phyloP scores from a whole-genome alignment of 2,329 filamentous ascomycete genomes.

The Venturia asperata region DNA sequence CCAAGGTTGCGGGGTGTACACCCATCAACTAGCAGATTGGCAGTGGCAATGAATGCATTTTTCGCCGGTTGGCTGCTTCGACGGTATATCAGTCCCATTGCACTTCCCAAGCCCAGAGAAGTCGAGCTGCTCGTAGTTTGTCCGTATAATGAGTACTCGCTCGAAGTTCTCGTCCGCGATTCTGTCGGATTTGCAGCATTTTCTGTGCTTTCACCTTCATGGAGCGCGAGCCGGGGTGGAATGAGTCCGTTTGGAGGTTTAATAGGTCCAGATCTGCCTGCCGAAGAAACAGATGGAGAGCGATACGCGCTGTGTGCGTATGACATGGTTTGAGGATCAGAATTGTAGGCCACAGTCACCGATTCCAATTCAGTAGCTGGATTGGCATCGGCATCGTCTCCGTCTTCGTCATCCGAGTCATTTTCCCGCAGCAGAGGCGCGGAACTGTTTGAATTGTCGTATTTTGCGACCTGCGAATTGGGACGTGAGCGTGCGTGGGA shows the following conservation, averaged over 20 bases:
- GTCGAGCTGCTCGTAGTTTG: conserved; percentile 6
- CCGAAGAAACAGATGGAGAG: not conserved
- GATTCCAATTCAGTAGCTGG: not conserved
- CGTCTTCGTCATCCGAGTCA: conserved; percentile 5
- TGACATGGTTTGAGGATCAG: not conserved
- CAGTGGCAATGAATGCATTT: conserved; percentile 24
- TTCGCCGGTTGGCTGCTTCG: conserved; percentile 16
- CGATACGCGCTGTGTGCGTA: conserved; percentile 1
- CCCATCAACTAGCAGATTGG: conserved; percentile 25
- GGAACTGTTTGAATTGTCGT: not conserved
- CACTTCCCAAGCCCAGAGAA: conserved; percentile 13
- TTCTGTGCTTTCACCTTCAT: not conserved
- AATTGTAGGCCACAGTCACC: not conserved
- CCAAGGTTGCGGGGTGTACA: conserved; percentile 25
- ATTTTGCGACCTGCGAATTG: not conserved
- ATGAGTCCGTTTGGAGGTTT: not conserved
- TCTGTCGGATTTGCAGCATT: not conserved
- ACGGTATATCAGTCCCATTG: conserved; percentile 12
- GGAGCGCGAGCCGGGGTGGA: not conserved
- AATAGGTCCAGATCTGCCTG: not conserved
- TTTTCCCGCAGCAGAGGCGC: not conserved
- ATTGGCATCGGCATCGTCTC: not conserved
- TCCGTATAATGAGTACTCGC: conserved; percentile 18
- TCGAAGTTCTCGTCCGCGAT: conserved; percentile 15
- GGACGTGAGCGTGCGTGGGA: not conserved